Base-by-base conservation (phyloP, 345 rosid genomes). In the Acer yangbiense region DNA sequence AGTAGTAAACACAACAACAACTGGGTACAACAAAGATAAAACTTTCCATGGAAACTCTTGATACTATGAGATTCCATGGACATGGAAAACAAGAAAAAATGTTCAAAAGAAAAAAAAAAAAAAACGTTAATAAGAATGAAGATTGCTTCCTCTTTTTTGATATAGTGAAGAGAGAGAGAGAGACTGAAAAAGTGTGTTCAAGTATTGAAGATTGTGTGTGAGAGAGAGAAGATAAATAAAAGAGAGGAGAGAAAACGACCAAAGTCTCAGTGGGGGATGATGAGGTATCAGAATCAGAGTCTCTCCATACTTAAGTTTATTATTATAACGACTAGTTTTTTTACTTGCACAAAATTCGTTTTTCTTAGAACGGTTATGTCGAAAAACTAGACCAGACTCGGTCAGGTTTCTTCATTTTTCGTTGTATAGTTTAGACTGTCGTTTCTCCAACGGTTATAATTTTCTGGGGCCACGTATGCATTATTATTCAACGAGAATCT, bases 311-410 rank as follows among this genome's bases (percentile, higher is more conserved):
- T 62, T 61, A 9, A 9, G 44, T 41, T 57, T 64, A 65, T 6
- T 60, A 69, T 65, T 13, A 1, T 69, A 86, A 86, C 89, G 87
- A 87, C 82, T 86, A 86, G 78, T 84, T 83, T 83, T 35, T 35
- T 69, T 20, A 68, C 77, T 76, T 71, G 39, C 71, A 71, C 7
- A 16, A 16, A 14, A 39, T 23, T 10, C 25, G 41, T 50, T 25
- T 14, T 64, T 20, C 63, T 7, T 44, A 35, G 54, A 80, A 79
- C 86, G 79, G 81, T 75, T 72, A 52, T 52, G 61, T 25, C 18
- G 48, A 60, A 63, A 63, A 18, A 35, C 18, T 17, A 39, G 67
- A 20, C 43, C 57, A 50, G 11, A 39, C 3, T 7, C 1, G 23
- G 64, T 60, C 27, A 21, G 6, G 25, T 60, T 60, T 60, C 21